Conservation (phyloP, 2,329 filamentous ascomycete genomes). For the Phyllosticta citrichinensis region DNA sequence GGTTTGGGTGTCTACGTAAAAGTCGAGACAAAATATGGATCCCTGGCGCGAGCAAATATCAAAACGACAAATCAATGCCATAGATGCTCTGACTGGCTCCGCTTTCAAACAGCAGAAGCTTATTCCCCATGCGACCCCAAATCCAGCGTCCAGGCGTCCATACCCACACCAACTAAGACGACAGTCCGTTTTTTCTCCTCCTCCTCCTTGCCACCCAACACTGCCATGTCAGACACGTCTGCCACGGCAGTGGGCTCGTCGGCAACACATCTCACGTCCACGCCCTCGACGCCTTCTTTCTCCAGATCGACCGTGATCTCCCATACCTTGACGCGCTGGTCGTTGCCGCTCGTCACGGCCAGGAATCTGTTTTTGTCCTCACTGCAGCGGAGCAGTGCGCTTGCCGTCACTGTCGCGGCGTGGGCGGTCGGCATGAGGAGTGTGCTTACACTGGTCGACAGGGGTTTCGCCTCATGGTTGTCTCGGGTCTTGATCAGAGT, state of each 20-base stretch:
- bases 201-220: not conserved
- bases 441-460: constrained; percentile 14
- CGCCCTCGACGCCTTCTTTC: not conserved
- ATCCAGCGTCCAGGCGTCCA: constrained; percentile 6
- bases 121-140: not conserved
- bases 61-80: too few species aligned
- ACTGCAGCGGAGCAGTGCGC: constrained; percentile 31
- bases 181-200: not conserved
- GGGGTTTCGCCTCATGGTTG: constrained; percentile 12
- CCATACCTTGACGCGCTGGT: constrained; percentile 42
- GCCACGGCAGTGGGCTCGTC: constrained; percentile 5
- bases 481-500: constrained; percentile 26
- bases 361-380: constrained; percentile 6
- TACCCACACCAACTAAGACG: constrained; percentile 8
- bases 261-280: not conserved
- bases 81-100: too few species aligned
- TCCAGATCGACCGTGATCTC: constrained; percentile 16
- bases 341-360: constrained; percentile 33
- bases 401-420: constrained; percentile 57
- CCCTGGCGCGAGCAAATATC: too few species aligned
- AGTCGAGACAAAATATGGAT: too few species aligned
- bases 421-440: constrained; percentile 51
- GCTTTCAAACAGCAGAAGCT: too few species aligned
- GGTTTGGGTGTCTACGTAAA: too few species aligned
- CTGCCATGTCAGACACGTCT: constrained; percentile 5